These are phyloP conservation scores for Elsinoe ampelina DNA, from an alignment of 2,329 filamentous ascomycete species.

Conservation along the genomic window DNA sequence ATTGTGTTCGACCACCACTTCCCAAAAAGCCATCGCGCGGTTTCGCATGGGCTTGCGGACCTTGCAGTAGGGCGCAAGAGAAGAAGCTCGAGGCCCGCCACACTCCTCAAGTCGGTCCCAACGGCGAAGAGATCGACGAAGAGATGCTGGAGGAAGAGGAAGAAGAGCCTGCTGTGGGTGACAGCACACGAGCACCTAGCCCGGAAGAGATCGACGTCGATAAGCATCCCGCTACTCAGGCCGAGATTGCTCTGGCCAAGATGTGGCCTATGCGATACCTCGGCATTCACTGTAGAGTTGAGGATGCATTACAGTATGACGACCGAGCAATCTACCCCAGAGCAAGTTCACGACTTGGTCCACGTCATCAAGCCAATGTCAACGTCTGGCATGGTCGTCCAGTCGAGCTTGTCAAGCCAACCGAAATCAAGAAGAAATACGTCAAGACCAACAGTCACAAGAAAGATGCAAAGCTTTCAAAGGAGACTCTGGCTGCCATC, in stretches of 20 bases:
- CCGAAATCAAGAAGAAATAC: slow-evolving; percentile 73
- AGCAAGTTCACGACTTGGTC: slow-evolving; percentile 83
- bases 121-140: slow-evolving; percentile 49
- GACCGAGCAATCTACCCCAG: slow-evolving; percentile 88
- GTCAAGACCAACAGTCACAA: slow-evolving; percentile 54
- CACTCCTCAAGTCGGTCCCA: slow-evolving; percentile 59
- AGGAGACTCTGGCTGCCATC: slow-evolving; percentile 67
- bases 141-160: slow-evolving; percentile 58
- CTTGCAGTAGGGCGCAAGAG: slow-evolving; percentile 93
- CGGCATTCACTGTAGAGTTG: slow-evolving; percentile 87
- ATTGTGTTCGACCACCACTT: slow-evolving; percentile 84
- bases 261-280: slow-evolving; percentile 96
- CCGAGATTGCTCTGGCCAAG: slow-evolving; percentile 85
- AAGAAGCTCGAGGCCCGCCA: slow-evolving; percentile 82
- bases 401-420: slow-evolving; percentile 81
- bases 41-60: slow-evolving; percentile 95
- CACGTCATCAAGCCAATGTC: slow-evolving; percentile 82
- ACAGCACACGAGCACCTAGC: slow-evolving; percentile 51
- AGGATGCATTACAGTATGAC: slow-evolving; percentile 93
- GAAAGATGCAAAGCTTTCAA: slow-evolving; percentile 67
- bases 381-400: slow-evolving; percentile 75
- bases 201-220: slow-evolving; percentile 45
- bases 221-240: slow-evolving; percentile 59
- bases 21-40: slow-evolving; percentile 94
- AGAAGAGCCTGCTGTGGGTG: slow-evolving; percentile 51